Evolutionary conservation across 2,329 filamentous ascomycete species (phyloP).

Genomic region (Beauveria sp.): DNA sequence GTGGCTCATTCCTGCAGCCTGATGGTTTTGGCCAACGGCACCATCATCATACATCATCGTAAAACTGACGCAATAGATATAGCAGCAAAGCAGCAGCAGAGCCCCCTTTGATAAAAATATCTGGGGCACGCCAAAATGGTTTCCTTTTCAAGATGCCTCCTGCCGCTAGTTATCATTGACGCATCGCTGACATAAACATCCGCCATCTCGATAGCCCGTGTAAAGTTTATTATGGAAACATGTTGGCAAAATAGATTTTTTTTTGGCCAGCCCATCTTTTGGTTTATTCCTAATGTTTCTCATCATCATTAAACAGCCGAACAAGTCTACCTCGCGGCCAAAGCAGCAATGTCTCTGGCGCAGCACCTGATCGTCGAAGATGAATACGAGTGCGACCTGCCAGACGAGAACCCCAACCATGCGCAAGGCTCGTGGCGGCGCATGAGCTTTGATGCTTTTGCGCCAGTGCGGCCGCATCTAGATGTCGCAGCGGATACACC

Average conservation of each 20-base stretch:
- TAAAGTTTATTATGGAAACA: background rate
- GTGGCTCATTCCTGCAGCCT: too few species aligned
- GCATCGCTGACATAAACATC: slow-evolving; percentile 2
- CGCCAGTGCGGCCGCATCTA: background rate
- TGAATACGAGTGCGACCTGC: background rate
- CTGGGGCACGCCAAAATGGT: background rate
- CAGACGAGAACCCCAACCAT: background rate
- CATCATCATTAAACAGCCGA: background rate
- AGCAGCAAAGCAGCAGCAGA: too few species aligned
- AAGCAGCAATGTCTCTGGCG: background rate
- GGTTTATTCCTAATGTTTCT: too few species aligned
- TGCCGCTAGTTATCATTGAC: background rate
- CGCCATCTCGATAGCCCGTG: background rate
- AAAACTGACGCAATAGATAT: background rate
- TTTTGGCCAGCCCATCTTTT: too few species aligned
- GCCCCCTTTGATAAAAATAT: background rate
- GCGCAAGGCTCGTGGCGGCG: slow-evolving; percentile 1
- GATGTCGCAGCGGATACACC: background rate
- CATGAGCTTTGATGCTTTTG: slow-evolving; percentile 7
- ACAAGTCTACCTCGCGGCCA: background rate
- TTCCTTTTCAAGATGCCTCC: background rate
- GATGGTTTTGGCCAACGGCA: too few species aligned
- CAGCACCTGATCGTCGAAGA: slow-evolving; percentile 4
- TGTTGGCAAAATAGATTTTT: too few species aligned
- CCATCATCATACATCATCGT: background rate